phyloP scores from a whole-genome alignment of 805 yeast species.

The Saccharomycopsis fibuligera region DNA sequence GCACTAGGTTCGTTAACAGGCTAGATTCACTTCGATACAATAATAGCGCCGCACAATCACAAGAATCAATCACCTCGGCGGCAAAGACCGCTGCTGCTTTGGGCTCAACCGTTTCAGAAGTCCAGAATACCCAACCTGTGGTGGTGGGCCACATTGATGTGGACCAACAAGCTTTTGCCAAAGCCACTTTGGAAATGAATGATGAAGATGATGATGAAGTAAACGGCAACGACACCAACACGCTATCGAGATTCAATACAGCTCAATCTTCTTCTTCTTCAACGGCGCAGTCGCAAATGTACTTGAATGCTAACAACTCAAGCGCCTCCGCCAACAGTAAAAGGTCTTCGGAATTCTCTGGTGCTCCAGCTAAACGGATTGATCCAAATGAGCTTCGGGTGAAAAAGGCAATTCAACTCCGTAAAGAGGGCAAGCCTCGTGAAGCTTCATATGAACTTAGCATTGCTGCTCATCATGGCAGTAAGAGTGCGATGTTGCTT shows the following conservation, averaged over 20 bases:
- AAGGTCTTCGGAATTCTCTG: not conserved
- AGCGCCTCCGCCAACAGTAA: too few species aligned
- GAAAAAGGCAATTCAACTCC: constrained; percentile 12
- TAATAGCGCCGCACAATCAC: too few species aligned
- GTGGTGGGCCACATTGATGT: constrained; percentile 13
- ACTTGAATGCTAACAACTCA: not conserved
- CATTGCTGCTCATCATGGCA: constrained; percentile 56
- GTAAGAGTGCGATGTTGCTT: constrained; percentile 58
- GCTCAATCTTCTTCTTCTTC: not conserved
- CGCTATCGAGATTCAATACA: not conserved
- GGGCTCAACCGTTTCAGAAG: constrained; percentile 11
- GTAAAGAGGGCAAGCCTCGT: constrained; percentile 25
- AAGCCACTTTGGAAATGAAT: constrained; percentile 12
- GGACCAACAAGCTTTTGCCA: constrained; percentile 8
- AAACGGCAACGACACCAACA: not conserved
- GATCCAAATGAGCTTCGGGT: constrained; percentile 16
- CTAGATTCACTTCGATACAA: too few species aligned
- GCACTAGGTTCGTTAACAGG: too few species aligned
- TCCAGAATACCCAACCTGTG: constrained; percentile 2
- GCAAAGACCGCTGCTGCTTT: constrained; percentile 16
- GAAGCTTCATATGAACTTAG: constrained; percentile 67
- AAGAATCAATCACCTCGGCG: too few species aligned
- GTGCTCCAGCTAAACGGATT: not conserved
- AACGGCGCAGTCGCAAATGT: not conserved
- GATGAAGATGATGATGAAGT: constrained; percentile 12